Evolutionary conservation across 1,139 yeast genomes (phyloP), one percentile per base, ranked within the genome.

Genomic region (Protomyces macrosporus): DNA sequence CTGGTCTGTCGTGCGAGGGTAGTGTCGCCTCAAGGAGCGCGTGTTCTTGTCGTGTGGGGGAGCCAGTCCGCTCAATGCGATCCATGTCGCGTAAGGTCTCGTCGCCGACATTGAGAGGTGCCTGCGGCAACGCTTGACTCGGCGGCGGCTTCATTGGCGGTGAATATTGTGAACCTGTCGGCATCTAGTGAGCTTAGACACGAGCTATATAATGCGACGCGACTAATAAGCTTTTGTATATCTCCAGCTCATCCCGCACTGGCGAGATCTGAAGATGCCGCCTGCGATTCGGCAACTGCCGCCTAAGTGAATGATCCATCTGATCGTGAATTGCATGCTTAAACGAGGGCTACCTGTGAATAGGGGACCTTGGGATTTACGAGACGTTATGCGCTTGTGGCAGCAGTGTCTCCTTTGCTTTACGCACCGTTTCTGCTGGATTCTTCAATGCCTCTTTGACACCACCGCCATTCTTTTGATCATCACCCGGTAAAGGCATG

Each of bases 401-500:
- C 32, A 42, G 30, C 32, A 42, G 12, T 9, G 23, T 16, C 48
- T 42, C 48, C 30, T 42, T 42, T 10, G 48, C 48, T 30, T 14
- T 7, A 14, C 48, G 48, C 23, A 30, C 48, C 23, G 48, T 30
- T 4, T 16, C 48, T 30, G 16, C 48, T 5, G 48, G 48, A 42
- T 42, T 16, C 12, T 42, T 42, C 48, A 42, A 42, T 10, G 48
- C 48, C 9, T 23, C 48, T 6, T 10, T 9, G 12, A 42, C 48
- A 30, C 48, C 48, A 42, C 16, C 32, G 23, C 10, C 23, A n/a
- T 14, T 30, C 23, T n/a, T 42, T 9, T 23, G n/a, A 30, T 16
- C 48, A 23, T 23, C 23, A 23, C 42, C n/a, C 16, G 53, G 53
- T 12, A 54, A 45, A 6, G 61, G 61, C 16, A 61, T 30, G 50